A percentile compares a stretch with the other conserved stretches of the same genome.
Evolutionary conservation across 257 asterid species (phyloP).

Genomic region (Striga asiatica): DNA sequence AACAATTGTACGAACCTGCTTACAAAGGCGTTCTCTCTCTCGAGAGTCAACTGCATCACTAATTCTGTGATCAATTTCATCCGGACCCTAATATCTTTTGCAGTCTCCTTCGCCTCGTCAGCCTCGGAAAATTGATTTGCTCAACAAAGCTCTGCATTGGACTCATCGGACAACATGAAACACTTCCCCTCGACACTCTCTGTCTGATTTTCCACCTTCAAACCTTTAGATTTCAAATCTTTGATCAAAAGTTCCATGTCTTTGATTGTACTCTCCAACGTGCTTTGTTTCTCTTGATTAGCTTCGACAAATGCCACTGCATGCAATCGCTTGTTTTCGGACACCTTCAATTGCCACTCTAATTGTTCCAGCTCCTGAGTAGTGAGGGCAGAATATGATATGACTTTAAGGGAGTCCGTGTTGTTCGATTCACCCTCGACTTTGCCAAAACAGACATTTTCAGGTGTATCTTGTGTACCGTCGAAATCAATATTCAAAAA

Average conservation of each 20-base stretch:
- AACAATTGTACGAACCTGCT: slow-evolving; percentile 45
- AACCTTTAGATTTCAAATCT: slow-evolving; percentile 47
- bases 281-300: slow-evolving; percentile 66
- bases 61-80: slow-evolving; percentile 66
- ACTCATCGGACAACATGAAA: slow-evolving; percentile 59
- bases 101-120: slow-evolving; percentile 60
- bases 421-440: slow-evolving; percentile 45
- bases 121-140: slow-evolving; percentile 47
- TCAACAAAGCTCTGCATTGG: slow-evolving; percentile 57
- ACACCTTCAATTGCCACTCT: slow-evolving; percentile 54
- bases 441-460: slow-evolving; percentile 32
- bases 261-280: slow-evolving; percentile 49
- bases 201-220: slow-evolving; percentile 53
- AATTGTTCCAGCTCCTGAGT: slow-evolving; percentile 39
- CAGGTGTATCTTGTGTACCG: slow-evolving; percentile 15
- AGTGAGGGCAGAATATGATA: slow-evolving; percentile 42
- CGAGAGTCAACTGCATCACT: slow-evolving; percentile 63
- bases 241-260: slow-evolving; percentile 78
- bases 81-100: slow-evolving; percentile 44
- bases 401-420: slow-evolving; percentile 49
- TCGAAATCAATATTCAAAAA: slow-evolving; percentile 43
- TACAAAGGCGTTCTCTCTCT: slow-evolving; percentile 81
- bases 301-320: slow-evolving; percentile 90
- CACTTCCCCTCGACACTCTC: slow-evolving; percentile 86
- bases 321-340: slow-evolving; percentile 49